phyloP scores from a whole-genome alignment of 805 yeast genomes.

The Monosporozyma aquatica region DNA sequence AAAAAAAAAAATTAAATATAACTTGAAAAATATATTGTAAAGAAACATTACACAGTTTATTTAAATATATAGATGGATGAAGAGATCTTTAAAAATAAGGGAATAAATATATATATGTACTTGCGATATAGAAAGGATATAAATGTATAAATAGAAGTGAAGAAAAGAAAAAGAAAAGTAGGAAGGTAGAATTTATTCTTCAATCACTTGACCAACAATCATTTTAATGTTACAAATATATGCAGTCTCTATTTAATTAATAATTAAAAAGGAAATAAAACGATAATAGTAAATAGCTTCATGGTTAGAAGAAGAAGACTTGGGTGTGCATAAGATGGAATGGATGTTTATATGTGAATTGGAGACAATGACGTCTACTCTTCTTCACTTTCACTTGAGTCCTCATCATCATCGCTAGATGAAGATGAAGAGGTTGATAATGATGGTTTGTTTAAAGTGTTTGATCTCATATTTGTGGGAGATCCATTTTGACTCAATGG shows the following conservation, averaged over 20 bases:
- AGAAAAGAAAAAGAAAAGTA: no score
- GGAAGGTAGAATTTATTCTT: background rate
- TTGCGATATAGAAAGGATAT: no score
- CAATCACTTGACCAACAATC: background rate
- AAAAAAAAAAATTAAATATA: no score
- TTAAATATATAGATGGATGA: no score
- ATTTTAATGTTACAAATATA: constrained; percentile 1
- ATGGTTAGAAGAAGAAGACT: background rate
- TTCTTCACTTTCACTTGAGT: constrained; percentile 64
- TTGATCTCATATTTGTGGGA: constrained; percentile 18
- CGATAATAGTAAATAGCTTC: background rate
- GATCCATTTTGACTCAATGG: constrained; percentile 35
- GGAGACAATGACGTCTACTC: constrained; percentile 34
- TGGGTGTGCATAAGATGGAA: no score
- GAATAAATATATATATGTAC: no score
- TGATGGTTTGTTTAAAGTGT: constrained; percentile 3
- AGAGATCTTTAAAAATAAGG: no score
- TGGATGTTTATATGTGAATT: no score
- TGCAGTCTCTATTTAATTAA: constrained; percentile 1
- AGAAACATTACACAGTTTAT: no score
- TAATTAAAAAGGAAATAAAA: constrained; percentile 1
- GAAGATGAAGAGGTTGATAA: constrained; percentile 14
- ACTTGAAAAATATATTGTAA: no score
- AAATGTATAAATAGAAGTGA: no score
- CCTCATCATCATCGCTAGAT: constrained; percentile 40